phyloP scores from a whole-genome alignment of 2,329 filamentous ascomycete genomes.

The Aschersonia sp. region DNA sequence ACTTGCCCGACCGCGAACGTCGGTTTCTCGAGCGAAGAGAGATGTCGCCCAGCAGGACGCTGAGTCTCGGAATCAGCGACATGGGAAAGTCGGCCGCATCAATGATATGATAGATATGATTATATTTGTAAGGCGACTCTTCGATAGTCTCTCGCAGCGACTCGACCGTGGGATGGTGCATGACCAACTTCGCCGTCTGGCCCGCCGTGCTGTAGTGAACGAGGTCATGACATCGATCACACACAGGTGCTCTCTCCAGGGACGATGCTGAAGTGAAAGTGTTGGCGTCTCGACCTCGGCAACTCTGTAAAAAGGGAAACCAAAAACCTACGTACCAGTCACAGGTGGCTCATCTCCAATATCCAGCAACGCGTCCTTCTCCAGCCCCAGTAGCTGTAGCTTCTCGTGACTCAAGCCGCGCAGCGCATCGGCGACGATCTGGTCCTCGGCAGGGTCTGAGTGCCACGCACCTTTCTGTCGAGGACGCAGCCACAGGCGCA shows the following conservation, averaged over 20 bases:
- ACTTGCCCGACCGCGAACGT: constrained; percentile 54
- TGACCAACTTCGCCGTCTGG: constrained; percentile 33
- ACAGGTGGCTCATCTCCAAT: background rate
- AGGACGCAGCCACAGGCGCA: constrained; percentile 29
- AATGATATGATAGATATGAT: constrained; percentile 89
- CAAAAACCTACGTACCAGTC: constrained; percentile 1
- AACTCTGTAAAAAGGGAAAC: background rate
- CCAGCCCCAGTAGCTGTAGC: constrained; percentile 30
- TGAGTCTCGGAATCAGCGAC: constrained; percentile 70
- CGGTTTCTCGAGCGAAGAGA: constrained; percentile 69
- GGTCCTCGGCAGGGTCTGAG: constrained; percentile 22
- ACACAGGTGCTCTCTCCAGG: constrained; percentile 43
- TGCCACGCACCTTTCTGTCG: constrained; percentile 5
- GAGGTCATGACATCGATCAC: constrained; percentile 77
- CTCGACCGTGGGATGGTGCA: constrained; percentile 68
- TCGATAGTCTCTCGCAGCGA: constrained; percentile 72
- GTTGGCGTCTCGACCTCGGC: background rate
- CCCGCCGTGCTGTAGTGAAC: constrained; percentile 57
- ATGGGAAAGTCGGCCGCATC: constrained; percentile 96
- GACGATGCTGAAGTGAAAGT: background rate
- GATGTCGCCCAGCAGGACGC: constrained; percentile 54
- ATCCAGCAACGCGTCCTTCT: constrained; percentile 22
- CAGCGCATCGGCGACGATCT: constrained; percentile 31
- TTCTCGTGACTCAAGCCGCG: constrained; percentile 23
- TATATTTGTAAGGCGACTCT: constrained; percentile 79